Conservation (phyloP, 2,329 filamentous ascomycete species). For the Alternaria burnsii region DNA sequence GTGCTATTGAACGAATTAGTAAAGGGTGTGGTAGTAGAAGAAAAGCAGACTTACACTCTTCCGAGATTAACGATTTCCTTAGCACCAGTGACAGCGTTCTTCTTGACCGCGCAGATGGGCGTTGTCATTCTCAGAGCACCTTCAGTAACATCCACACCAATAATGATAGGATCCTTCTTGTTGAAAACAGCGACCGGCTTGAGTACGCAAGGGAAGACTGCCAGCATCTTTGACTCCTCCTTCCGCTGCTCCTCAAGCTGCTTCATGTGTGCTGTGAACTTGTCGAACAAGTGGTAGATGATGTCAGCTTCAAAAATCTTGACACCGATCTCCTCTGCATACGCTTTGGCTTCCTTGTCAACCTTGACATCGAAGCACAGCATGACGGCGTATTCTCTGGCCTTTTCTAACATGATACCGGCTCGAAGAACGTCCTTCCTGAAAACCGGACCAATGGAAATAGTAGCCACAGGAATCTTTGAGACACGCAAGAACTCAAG, state of each 20-base stretch:
- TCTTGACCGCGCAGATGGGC: constrained; percentile 86
- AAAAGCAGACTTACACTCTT: constrained; percentile 78
- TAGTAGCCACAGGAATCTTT: constrained; percentile 97
- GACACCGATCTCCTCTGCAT: constrained; percentile 92
- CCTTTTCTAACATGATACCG: constrained; percentile 95
- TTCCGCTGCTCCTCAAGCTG: constrained; percentile 88
- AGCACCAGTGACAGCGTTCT: constrained; percentile 76
- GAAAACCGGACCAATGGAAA: constrained; percentile 96
- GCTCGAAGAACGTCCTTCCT: constrained; percentile 96
- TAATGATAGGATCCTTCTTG: constrained; percentile 93
- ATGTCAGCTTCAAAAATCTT: constrained; percentile 99
- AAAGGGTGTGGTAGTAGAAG: background rate
- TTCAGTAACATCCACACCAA: constrained; percentile 95
- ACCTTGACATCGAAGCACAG: constrained; percentile 99
- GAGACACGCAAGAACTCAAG: constrained; percentile 94
- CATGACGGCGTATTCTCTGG: constrained; percentile 97
- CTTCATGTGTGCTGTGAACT: constrained; percentile 95
- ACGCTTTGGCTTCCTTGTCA: constrained; percentile 90
- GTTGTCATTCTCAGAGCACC: constrained; percentile 87
- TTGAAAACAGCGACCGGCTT: constrained; percentile 94
- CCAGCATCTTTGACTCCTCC: constrained; percentile 93
- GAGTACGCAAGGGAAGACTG: constrained; percentile 96
- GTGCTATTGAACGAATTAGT: constrained; percentile 64
- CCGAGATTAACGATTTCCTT: constrained; percentile 88
- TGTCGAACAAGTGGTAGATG: constrained; percentile 97